Evolutionary conservation across 208 protist genomes (phyloP), one percentile per base, ranked within the genome.

Genomic region (Angomonas deanei): DNA sequence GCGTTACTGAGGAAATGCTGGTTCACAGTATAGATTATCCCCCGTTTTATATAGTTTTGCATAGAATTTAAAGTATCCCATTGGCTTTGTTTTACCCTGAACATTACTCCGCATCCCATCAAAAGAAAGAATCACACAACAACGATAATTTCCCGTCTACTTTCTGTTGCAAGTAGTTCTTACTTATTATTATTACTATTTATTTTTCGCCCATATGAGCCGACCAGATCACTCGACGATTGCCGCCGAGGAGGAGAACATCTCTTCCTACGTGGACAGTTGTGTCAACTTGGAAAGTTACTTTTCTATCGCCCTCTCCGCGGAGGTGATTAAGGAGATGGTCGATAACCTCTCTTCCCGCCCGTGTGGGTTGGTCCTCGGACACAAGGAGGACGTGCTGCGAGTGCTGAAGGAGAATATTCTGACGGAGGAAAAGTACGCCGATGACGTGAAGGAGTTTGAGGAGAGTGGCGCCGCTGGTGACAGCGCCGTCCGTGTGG

Each of bases 341-440:
- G 76, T 78, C 23, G 49, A 80, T 49, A 42, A 15, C 36, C 8
- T 42, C 11, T 27, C 47, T 17, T 53, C 47, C 23, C 5, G 19
- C 11, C 87, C 78, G 48, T 74, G 72, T 0, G n/a, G 28, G 8
- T 81, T 75, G 17, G 42, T 19, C 59, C 58, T 74, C 57, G 83
- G 36, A 42, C 36, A 91, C 49, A 84, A 91, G 61, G 36, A 59
- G 42, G 81, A 86, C 64, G 67, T 91, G 21, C 64, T 66, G 23
- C 47, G 42, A 2, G 91, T 88, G 56, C 70, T 91, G 46, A 69
- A 84, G 17, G 82, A 76, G 68, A 89, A 84, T 59, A 68, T 91
- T 19, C 33, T 74, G 21, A 91, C 82, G 57, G 46, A 31, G 1
- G 52, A 69, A 24, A 87, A 89, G 54, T 36, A n/a, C 30, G 33